phyloP scores from a whole-genome alignment of 441 rosid genomes.

The Adansonia madagascariensis region DNA sequence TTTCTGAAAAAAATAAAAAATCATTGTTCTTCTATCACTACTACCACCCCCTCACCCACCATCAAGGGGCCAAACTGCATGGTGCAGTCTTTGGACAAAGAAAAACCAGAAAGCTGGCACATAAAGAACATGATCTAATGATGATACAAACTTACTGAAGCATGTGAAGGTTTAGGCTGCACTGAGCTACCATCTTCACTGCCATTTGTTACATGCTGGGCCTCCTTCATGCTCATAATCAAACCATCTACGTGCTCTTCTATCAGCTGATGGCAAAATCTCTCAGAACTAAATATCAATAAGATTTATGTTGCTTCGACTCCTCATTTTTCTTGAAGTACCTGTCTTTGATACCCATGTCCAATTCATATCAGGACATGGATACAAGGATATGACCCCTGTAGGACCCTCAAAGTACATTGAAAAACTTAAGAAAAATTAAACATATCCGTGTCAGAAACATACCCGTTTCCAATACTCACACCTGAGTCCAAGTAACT shows the following conservation, averaged over 20 bases:
- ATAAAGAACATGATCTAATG: constrained; percentile 2
- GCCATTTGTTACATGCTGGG: not conserved
- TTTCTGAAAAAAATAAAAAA: not conserved
- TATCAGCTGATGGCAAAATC: constrained; percentile 39
- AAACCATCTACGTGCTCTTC: constrained; percentile 38
- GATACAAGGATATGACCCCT: too few relatives aligned
- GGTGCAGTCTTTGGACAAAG: not conserved
- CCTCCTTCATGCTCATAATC: constrained; percentile 34
- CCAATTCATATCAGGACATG: too few relatives aligned
- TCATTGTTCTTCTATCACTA: not conserved
- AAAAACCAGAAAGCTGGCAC: not conserved
- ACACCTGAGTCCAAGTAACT: too few relatives aligned
- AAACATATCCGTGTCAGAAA: too few relatives aligned
- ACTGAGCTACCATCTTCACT: constrained; percentile 30
- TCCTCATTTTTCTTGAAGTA: too few relatives aligned
- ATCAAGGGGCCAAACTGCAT: not conserved
- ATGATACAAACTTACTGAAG: constrained; percentile 46
- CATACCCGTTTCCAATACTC: too few relatives aligned
- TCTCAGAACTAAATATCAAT: constrained; percentile 17
- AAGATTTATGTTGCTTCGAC: too few relatives aligned
- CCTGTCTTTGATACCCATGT: too few relatives aligned
- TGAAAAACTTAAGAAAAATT: too few relatives aligned
- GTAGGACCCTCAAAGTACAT: too few relatives aligned
- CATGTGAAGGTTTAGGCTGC: constrained; percentile 22
- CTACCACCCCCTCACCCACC: not conserved